A percentile compares a stretch with the other conserved stretches of the same genome.
Evolutionary conservation across 2,329 filamentous ascomycete species (phyloP).

Genomic region (Aspergillus tubingensis): DNA sequence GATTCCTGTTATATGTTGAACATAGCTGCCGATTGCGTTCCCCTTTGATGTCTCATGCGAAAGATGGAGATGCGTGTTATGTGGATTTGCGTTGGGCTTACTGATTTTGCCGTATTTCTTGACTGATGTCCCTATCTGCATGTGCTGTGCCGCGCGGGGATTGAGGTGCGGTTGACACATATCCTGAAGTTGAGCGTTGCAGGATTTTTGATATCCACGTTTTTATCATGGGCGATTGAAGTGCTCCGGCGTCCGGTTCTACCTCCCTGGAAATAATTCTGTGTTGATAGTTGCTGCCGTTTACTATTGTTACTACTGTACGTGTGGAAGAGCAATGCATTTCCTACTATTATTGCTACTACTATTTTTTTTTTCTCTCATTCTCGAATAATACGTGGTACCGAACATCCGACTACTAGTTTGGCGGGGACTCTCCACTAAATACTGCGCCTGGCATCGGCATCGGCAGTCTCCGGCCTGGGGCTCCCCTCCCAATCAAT

Average conservation of each 20-base stretch:
- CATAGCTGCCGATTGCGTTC: conserved; percentile 24
- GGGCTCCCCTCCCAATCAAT: too few species aligned
- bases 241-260: conserved; percentile 8
- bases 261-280: conserved; percentile 4
- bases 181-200: conserved; percentile 10
- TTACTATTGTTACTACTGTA: conserved; percentile 1
- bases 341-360: background rate
- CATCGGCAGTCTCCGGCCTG: conserved; percentile 4
- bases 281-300: conserved; percentile 6
- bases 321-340: conserved; percentile 1
- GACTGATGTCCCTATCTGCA: conserved; percentile 12
- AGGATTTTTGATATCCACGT: conserved; percentile 38
- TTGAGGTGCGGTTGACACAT: conserved; percentile 6
- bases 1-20: conserved; percentile 21
- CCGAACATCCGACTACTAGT: background rate
- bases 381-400: too few species aligned
- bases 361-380: too few species aligned
- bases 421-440: too few species aligned
- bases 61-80: background rate
- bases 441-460: background rate
- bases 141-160: background rate
- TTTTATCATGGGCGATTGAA: conserved; percentile 30
- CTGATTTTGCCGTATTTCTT: conserved; percentile 12
- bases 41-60: conserved; percentile 11
- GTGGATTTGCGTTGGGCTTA: background rate